phyloP scores from a whole-genome alignment of 768 basidiomycete genomes.

The Kwoniella sp. region DNA sequence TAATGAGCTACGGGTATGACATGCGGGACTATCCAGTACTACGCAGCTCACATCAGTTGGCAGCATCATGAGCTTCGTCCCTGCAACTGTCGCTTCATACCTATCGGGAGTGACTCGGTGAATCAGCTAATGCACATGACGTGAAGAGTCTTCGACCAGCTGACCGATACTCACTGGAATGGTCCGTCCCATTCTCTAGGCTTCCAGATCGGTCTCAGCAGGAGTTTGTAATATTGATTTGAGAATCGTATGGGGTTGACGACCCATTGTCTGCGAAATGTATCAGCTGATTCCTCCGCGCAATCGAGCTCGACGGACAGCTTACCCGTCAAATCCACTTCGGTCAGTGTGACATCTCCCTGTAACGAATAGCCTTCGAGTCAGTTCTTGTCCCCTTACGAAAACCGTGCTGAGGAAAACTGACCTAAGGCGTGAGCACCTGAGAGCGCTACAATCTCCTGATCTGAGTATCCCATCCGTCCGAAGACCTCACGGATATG shows the following conservation, averaged over 20 bases:
- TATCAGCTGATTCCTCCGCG: background rate
- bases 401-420: too few relatives aligned
- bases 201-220: constrained; percentile 53
- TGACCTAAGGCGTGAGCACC: constrained; percentile 54
- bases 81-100: constrained; percentile 53
- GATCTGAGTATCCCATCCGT: constrained; percentile 56
- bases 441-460: constrained; percentile 56
- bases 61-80: constrained; percentile 56
- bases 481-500: constrained; percentile 55
- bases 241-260: constrained; percentile 56
- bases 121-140: background rate
- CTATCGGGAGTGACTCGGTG: constrained; percentile 3
- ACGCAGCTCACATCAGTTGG: constrained; percentile 52
- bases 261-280: constrained; percentile 46
- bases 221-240: constrained; percentile 56
- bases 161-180: constrained; percentile 43
- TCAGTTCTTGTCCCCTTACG: background rate
- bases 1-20: too few relatives aligned
- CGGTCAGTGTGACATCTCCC: constrained; percentile 55
- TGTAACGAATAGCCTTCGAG: background rate
- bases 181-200: constrained; percentile 56
- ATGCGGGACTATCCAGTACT: too few relatives aligned
- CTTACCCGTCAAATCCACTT: constrained; percentile 55
- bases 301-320: background rate
- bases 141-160: background rate